phyloP scores from a whole-genome alignment of 179 eudicot species.

The Carnegiea gigantea region DNA sequence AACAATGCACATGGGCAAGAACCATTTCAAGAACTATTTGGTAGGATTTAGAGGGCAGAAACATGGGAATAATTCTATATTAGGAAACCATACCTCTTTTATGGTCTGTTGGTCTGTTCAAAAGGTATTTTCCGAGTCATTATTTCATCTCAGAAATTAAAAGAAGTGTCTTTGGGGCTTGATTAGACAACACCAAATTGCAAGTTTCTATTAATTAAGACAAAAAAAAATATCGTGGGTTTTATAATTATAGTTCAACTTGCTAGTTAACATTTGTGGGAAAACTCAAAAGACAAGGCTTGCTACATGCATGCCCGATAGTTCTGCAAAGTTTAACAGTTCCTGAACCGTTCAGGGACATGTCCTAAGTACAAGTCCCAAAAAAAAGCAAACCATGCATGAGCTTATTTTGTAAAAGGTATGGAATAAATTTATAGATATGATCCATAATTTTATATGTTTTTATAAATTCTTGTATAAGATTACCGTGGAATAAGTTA shows the following conservation, averaged over 20 bases:
- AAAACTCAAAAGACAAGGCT: neutral
- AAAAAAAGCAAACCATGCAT: too few species aligned
- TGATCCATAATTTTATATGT: too few species aligned
- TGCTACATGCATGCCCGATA: constrained; percentile 13
- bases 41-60: constrained; percentile 1
- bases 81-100: neutral
- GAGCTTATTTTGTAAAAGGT: too few species aligned
- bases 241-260: neutral
- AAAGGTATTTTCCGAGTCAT: constrained; percentile 1
- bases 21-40: neutral
- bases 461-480: too few species aligned
- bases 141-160: neutral
- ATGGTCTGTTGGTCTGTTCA: neutral
- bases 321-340: neutral
- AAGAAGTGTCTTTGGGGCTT: neutral
- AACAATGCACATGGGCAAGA: constrained; percentile 23
- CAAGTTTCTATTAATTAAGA: neutral
- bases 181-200: constrained; percentile 16
- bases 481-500: too few species aligned
- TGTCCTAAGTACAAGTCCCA: neutral
- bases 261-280: constrained; percentile 1
- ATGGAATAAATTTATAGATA: too few species aligned
- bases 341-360: neutral
- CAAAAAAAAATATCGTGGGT: neutral
- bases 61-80: constrained; percentile 18